These are phyloP conservation scores for Starmerella floricola DNA, from an alignment of 805 yeast species.

Conservation along the genomic window DNA sequence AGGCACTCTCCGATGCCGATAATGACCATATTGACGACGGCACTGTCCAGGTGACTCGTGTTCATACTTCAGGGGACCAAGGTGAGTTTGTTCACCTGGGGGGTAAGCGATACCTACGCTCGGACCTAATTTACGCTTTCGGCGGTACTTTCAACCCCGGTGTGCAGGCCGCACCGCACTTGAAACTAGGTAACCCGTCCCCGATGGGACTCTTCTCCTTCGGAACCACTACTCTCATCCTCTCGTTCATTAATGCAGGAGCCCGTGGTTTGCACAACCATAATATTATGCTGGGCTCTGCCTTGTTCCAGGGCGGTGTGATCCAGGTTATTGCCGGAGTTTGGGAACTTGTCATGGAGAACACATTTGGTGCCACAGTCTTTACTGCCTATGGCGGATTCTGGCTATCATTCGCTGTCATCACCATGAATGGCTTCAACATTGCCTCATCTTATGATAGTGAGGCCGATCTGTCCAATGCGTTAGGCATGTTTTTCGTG, in stretches of 20 bases:
- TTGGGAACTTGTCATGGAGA: conserved; percentile 54
- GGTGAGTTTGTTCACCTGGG: conserved; percentile 29
- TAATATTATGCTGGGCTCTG: conserved; percentile 46
- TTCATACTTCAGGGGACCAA: conserved; percentile 17
- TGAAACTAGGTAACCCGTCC: conserved; percentile 50
- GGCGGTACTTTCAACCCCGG: conserved; percentile 45
- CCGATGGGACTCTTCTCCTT: conserved; percentile 52
- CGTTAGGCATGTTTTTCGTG: conserved; percentile 46
- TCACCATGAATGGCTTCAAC: conserved; percentile 41
- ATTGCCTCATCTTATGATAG: conserved; percentile 34
- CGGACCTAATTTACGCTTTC: conserved; percentile 46
- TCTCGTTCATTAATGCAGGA: conserved; percentile 42
- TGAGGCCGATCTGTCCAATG: conserved; percentile 30
- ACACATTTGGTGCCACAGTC: conserved; percentile 51
- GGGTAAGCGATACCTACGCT: conserved; percentile 35
- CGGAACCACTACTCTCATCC: conserved; percentile 49
- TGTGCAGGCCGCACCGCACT: conserved; percentile 32
- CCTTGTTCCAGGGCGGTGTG: conserved; percentile 52
- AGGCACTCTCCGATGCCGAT: neutral
- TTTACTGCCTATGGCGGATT: conserved; percentile 42
- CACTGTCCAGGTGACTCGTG: conserved; percentile 3
- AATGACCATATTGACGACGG: neutral
- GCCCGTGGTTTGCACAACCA: conserved; percentile 47
- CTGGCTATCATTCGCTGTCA: conserved; percentile 54
- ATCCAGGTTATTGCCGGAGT: conserved; percentile 54